These are phyloP conservation scores for Sonneratia caseolaris DNA, from an alignment of 345 rosid species.

Conservation along the genomic window DNA sequence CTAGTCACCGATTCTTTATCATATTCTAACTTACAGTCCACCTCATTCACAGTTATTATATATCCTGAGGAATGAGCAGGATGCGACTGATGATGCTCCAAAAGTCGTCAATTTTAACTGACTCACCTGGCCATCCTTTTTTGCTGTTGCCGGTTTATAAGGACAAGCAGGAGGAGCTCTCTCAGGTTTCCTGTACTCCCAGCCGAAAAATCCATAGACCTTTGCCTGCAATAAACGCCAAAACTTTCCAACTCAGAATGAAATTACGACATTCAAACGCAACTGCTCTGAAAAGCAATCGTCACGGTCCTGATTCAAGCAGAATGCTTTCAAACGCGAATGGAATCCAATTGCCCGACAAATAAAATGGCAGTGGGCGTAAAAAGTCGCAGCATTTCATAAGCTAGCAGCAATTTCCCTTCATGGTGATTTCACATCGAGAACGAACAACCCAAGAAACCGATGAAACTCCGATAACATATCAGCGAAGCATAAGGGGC, in stretches of 20 bases:
- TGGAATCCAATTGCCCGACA: background rate
- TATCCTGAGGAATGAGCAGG: background rate
- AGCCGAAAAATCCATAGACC: conserved; percentile 61
- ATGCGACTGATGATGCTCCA: background rate
- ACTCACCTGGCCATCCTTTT: conserved; percentile 40
- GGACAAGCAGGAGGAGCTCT: conserved; percentile 86
- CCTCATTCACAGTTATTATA: background rate
- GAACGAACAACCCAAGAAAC: background rate
- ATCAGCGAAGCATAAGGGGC: background rate
- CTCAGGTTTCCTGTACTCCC: conserved; percentile 92
- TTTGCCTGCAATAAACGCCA: conserved; percentile 39
- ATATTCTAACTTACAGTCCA: conserved; percentile 1
- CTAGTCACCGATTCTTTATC: background rate
- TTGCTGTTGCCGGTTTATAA: conserved; percentile 43
- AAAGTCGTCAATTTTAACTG: background rate
- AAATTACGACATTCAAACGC: background rate
- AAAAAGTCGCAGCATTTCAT: background rate
- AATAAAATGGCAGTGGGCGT: background rate
- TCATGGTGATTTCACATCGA: background rate
- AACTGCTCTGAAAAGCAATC: background rate
- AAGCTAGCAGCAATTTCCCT: background rate
- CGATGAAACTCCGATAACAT: too few species aligned
- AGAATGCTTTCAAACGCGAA: background rate
- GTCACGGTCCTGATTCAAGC: background rate
- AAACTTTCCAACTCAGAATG: background rate